Conservation (phyloP, 164 flowering plant genomes). For the Chimonanthus praecox region DNA sequence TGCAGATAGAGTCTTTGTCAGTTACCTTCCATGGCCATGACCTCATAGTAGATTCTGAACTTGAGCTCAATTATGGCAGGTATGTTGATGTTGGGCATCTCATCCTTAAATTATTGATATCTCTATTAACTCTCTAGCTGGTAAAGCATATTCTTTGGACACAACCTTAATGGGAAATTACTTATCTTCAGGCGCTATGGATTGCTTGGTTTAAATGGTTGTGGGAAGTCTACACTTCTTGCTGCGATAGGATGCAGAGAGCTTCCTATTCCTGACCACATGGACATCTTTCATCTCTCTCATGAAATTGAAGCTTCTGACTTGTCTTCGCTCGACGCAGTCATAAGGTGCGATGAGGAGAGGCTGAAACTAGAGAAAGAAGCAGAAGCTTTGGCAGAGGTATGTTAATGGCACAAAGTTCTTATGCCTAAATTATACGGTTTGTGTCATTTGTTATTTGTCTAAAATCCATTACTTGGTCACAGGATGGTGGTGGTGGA, state of each 20-base stretch:
- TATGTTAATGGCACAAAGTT: conserved; percentile 15
- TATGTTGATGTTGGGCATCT: conserved; percentile 12
- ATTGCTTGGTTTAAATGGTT: conserved; percentile 90
- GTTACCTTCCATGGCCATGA: conserved; percentile 98
- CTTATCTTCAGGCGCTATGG: conserved; percentile 73
- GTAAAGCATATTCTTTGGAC: background rate
- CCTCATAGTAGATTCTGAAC: conserved; percentile 82
- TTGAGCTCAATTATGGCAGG: conserved; percentile 98
- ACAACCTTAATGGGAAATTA: background rate
- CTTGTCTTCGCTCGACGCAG: conserved; percentile 88
- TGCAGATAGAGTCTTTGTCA: conserved; percentile 87
- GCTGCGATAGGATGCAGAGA: conserved; percentile 79
- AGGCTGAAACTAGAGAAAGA: conserved; percentile 76
- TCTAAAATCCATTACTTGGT: conserved; percentile 1
- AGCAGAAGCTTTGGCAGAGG: conserved; percentile 78
- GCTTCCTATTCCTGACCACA: conserved; percentile 95
- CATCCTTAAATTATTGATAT: background rate
- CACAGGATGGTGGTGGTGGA: conserved; percentile 84
- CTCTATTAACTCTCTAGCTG: background rate
- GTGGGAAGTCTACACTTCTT: conserved; percentile 95
- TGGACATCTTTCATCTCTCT: conserved; percentile 86
- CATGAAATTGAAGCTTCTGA: conserved; percentile 97
- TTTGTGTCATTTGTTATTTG: background rate
- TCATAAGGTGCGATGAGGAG: conserved; percentile 90
- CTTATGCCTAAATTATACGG: background rate